Conservation (phyloP, 805 yeast genomes). For the Citeromyces nyonsensis region DNA sequence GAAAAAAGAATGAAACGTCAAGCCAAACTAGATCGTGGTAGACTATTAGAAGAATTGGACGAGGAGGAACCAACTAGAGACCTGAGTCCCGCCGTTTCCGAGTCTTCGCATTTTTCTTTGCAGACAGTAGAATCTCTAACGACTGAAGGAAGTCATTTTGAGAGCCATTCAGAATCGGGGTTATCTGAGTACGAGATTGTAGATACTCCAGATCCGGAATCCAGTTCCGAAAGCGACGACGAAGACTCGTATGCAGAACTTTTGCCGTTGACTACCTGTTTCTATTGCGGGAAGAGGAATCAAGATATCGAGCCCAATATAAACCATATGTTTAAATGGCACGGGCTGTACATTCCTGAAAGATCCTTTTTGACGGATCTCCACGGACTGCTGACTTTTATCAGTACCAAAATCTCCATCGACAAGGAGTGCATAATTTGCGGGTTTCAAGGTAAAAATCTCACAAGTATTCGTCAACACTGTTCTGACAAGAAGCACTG, state of each 20-base stretch:
- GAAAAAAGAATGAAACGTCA: slow-evolving; percentile 20
- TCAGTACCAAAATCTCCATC: slow-evolving; percentile 17
- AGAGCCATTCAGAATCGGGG: slow-evolving; percentile 1
- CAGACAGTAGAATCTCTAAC: background rate
- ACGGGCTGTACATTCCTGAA: slow-evolving; percentile 30
- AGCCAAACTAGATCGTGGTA: slow-evolving; percentile 8
- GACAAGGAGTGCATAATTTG: slow-evolving; percentile 28
- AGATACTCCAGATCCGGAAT: slow-evolving; percentile 7
- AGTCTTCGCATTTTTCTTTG: slow-evolving; percentile 1
- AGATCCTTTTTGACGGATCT: slow-evolving; percentile 19
- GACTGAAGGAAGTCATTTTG: background rate
- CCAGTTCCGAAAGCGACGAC: slow-evolving; percentile 6
- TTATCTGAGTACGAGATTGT: slow-evolving; percentile 5
- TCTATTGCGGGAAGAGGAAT: slow-evolving; percentile 29
- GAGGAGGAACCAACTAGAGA: slow-evolving; percentile 13
- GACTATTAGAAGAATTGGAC: slow-evolving; percentile 1
- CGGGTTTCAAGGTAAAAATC: slow-evolving; percentile 23
- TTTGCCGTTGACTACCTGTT: slow-evolving; percentile 25
- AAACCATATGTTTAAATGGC: slow-evolving; percentile 25
- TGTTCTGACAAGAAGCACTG: slow-evolving; percentile 26
- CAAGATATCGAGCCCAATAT: slow-evolving; percentile 14
- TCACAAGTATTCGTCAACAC: slow-evolving; percentile 27
- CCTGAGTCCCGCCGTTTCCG: slow-evolving; percentile 20
- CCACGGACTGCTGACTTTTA: slow-evolving; percentile 20
- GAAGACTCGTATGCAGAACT: slow-evolving; percentile 12